Conservation (phyloP, 2,329 filamentous ascomycete species). For the Hypoxylon sp. region DNA sequence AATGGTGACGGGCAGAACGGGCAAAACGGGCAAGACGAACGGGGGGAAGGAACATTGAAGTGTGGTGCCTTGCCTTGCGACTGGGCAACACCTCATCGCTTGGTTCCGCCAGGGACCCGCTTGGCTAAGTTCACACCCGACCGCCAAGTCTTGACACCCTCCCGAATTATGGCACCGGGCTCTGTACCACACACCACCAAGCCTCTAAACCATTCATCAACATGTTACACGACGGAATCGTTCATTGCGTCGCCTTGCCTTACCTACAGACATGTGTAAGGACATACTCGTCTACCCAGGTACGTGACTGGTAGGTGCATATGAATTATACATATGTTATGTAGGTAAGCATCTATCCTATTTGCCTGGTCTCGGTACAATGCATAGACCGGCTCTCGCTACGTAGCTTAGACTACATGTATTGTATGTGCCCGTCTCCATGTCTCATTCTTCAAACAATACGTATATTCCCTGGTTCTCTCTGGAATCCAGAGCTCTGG, state of each 20-base stretch:
- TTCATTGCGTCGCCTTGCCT: conserved; percentile 3
- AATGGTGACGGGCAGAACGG: conserved; percentile 45
- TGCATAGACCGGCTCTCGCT: not conserved
- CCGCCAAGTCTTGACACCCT: conserved; percentile 14
- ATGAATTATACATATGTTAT: not conserved
- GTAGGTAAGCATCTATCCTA: not conserved
- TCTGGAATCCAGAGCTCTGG: not conserved
- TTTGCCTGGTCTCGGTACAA: not conserved
- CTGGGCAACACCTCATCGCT: conserved; percentile 38
- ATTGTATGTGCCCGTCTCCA: not conserved
- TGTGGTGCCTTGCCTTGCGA: conserved; percentile 42
- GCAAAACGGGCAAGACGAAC: conserved; percentile 42
- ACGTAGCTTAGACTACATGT: not conserved
- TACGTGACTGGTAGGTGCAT: not conserved
- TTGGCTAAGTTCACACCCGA: conserved; percentile 23
- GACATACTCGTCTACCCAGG: not conserved
- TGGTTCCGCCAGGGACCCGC: conserved; percentile 31
- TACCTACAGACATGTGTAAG: not conserved
- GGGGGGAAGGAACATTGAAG: conserved; percentile 36
- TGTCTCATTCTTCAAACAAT: conserved; percentile 11
- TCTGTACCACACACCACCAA: conserved; percentile 36
- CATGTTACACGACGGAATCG: conserved; percentile 26
- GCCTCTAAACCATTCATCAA: conserved; percentile 12
- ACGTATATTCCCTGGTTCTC: not conserved
- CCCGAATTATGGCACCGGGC: conserved; percentile 26